phyloP scores from a whole-genome alignment of 106 monocot genomes.

The Agapanthus africanus region DNA sequence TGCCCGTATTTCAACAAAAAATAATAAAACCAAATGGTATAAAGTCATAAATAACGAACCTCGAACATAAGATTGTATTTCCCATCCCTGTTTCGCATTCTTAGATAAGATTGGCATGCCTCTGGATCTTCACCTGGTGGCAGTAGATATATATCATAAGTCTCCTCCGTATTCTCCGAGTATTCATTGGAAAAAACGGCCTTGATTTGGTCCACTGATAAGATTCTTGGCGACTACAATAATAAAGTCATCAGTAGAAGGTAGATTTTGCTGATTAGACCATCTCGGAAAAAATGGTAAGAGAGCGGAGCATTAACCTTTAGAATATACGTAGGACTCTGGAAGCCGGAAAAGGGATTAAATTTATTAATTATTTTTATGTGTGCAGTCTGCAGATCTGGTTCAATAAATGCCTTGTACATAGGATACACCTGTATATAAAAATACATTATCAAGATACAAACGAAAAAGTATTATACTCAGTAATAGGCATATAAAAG shows the following conservation, averaged over 20 bases:
- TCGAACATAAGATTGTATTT: constrained; percentile 99
- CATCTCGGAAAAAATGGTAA: not conserved
- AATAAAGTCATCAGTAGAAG: constrained; percentile 10
- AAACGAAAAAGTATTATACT: no score
- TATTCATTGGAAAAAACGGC: constrained; percentile 59
- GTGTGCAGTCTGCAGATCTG: no score
- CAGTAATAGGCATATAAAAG: no score
- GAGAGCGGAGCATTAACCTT: constrained; percentile 44
- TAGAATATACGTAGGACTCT: constrained; percentile 94
- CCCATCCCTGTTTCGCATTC: constrained; percentile 97
- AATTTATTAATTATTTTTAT: no score
- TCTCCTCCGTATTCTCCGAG: constrained; percentile 74
- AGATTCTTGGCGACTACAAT: constrained; percentile 55
- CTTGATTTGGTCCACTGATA: constrained; percentile 70
- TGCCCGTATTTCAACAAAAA: not conserved
- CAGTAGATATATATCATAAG: constrained; percentile 91
- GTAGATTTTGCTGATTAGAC: constrained; percentile 10
- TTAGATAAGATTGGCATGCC: constrained; percentile 91
- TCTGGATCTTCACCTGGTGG: constrained; percentile 99
- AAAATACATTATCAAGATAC: no score
- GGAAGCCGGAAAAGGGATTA: constrained; percentile 95
- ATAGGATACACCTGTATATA: no score
- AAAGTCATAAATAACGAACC: constrained; percentile 27
- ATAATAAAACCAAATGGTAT: not conserved
- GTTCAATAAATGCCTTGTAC: no score